These are phyloP conservation scores for Podaxis sp. DNA, from an alignment of 768 basidiomycete genomes.

Conservation along the genomic window DNA sequence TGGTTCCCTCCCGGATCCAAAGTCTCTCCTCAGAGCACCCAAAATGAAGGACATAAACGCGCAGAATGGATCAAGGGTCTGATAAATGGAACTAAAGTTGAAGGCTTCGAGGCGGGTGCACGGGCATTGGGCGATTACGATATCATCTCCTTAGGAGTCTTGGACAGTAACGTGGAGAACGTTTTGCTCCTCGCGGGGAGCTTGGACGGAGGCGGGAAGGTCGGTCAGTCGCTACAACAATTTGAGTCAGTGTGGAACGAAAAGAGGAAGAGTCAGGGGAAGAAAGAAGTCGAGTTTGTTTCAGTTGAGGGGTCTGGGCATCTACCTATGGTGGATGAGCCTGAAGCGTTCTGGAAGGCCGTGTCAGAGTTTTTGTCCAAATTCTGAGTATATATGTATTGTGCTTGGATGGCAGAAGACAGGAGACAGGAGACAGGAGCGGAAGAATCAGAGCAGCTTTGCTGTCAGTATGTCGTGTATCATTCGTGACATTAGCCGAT, in stretches of 20 bases:
- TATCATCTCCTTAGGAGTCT: constrained; percentile 14
- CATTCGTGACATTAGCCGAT: not conserved
- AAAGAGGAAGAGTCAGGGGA: constrained; percentile 10
- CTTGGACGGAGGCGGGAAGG: constrained; percentile 44
- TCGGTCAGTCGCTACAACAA: constrained; percentile 32
- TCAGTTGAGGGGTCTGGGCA: constrained; percentile 39
- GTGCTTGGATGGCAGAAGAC: not conserved
- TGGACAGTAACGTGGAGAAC: constrained; percentile 22
- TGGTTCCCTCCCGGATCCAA: constrained; percentile 43
- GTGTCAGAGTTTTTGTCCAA: constrained; percentile 14
- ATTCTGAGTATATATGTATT: not conserved
- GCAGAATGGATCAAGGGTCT: constrained; percentile 29
- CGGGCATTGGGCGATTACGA: constrained; percentile 43
- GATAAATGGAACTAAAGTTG: constrained; percentile 33
- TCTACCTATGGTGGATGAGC: constrained; percentile 50
- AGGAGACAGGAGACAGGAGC: not conserved
- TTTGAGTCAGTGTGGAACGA: constrained; percentile 30
- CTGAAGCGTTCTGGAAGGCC: constrained; percentile 33
- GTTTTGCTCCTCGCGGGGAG: constrained; percentile 44
- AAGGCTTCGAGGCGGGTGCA: constrained; percentile 44
- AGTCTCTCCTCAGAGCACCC: not conserved
- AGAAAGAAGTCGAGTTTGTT: constrained; percentile 24
- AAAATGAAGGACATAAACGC: constrained; percentile 8
- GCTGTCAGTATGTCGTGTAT: not conserved
- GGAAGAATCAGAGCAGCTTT: not conserved